A percentile compares a stretch with the other conserved stretches of the same genome.
Conservation (phyloP, 805 yeast genomes). For the Lachancea fermentati region DNA sequence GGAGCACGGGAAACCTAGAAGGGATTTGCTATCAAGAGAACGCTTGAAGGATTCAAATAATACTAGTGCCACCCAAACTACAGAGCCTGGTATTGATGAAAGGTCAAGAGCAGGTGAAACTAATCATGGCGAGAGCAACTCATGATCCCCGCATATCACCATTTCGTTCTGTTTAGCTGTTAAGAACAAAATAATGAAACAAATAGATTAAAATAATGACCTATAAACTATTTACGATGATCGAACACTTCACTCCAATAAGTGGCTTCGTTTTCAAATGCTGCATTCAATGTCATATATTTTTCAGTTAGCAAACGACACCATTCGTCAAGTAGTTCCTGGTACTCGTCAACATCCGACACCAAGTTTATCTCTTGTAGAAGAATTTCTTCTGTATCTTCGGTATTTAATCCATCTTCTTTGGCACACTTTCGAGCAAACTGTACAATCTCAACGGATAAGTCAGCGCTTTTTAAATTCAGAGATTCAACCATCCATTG, state of each 20-base stretch:
- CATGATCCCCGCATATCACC: no score
- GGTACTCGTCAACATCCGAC: conserved; percentile 20
- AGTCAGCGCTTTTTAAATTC: conserved; percentile 13
- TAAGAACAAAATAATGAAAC: background rate
- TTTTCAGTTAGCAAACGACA: conserved; percentile 17
- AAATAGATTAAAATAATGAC: background rate
- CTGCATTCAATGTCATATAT: conserved; percentile 12
- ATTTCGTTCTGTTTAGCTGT: no score
- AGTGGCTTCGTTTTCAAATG: conserved; percentile 15
- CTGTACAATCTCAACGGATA: conserved; percentile 27
- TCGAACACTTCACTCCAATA: conserved; percentile 26
- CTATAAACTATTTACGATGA: conserved; percentile 12
- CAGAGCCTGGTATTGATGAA: background rate
- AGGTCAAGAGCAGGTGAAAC: background rate
- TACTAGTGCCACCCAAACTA: background rate
- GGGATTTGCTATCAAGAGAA: conserved; percentile 1
- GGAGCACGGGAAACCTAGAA: conserved; percentile 10
- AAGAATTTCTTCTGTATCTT: conserved; percentile 29
- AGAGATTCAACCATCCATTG: conserved; percentile 33
- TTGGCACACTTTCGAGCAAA: conserved; percentile 29
- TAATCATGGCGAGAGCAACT: background rate
- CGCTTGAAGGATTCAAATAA: background rate
- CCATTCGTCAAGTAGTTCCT: conserved; percentile 24
- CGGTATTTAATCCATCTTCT: conserved; percentile 26
- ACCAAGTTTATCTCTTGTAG: conserved; percentile 30